Conservation (phyloP, 139 green algal species). For the Chlamydomonas urium region DNA sequence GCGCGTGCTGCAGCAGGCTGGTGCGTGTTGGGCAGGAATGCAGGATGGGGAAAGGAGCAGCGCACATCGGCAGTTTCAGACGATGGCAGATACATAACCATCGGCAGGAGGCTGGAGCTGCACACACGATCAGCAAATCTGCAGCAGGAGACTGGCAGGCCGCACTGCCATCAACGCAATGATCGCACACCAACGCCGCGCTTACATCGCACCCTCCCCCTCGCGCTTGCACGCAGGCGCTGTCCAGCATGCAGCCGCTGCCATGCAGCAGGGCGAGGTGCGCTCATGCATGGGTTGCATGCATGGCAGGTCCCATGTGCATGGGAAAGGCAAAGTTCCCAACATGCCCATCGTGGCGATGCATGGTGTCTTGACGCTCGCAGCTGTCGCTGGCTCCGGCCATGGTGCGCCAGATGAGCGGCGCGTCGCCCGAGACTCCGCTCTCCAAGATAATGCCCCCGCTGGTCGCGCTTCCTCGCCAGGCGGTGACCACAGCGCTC, state of each 20-base stretch:
- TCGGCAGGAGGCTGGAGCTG: neutral
- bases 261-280: neutral
- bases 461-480: slow-evolving; percentile 32
- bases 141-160: neutral
- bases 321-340: no score
- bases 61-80: no score
- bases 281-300: no score
- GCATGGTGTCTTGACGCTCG: no score
- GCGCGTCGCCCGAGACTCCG: slow-evolving; percentile 26
- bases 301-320: no score
- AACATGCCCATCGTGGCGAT: no score
- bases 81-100: no score
- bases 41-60: no score
- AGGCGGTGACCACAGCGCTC: slow-evolving; percentile 25
- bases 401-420: neutral
- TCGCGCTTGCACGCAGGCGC: no score
- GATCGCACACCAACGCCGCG: neutral
- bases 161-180: neutral
- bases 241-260: neutral
- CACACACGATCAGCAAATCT: neutral
- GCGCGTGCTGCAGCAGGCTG: neutral
- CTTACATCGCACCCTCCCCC: no score
- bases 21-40: neutral
- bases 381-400: neutral
- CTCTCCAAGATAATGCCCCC: slow-evolving; percentile 38